A percentile compares a stretch with the other conserved stretches of the same genome.
phyloP scores from a whole-genome alignment of 2,329 filamentous ascomycete genomes.

The Lecanosticta acicola region DNA sequence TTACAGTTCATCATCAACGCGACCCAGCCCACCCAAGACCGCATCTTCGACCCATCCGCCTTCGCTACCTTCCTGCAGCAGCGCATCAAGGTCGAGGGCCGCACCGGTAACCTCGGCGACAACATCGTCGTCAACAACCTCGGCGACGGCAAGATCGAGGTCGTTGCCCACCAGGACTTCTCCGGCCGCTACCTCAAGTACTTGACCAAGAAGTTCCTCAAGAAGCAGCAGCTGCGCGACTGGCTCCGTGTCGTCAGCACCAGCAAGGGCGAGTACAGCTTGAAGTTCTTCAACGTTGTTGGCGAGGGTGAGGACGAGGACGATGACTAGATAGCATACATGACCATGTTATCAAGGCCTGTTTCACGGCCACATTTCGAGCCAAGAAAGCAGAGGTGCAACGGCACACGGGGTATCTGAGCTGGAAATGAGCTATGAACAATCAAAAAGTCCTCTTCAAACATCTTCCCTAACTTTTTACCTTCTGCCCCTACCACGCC shows the following conservation, averaged over 20 bases:
- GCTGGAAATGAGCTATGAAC: neutral
- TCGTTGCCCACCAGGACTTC: constrained; percentile 95
- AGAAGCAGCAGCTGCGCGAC: constrained; percentile 99
- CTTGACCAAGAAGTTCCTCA: constrained; percentile 99
- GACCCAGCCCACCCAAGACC: constrained; percentile 95
- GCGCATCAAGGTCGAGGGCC: constrained; percentile 99
- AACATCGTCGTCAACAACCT: constrained; percentile 82
- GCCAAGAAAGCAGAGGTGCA: neutral
- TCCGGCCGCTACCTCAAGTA: constrained; percentile 99
- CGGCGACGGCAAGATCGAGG: constrained; percentile 96
- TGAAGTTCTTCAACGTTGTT: constrained; percentile 99
- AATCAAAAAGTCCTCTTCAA: neutral
- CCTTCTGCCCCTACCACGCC: constrained; percentile 11
- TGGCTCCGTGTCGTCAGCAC: constrained; percentile 99
- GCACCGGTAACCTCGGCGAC: constrained; percentile 96
- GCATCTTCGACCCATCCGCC: constrained; percentile 98
- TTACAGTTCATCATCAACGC: constrained; percentile 99
- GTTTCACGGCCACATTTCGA: too few species aligned
- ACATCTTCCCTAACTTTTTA: neutral
- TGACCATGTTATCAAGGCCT: too few species aligned
- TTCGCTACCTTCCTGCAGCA: constrained; percentile 99
- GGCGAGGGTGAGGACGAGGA: constrained; percentile 97
- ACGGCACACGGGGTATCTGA: neutral
- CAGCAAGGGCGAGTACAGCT: constrained; percentile 96
- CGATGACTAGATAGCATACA: constrained; percentile 91